These are phyloP conservation scores for Phytophthora pistaciae DNA, from an alignment of 352 stramenopile species.

Conservation along the genomic window DNA sequence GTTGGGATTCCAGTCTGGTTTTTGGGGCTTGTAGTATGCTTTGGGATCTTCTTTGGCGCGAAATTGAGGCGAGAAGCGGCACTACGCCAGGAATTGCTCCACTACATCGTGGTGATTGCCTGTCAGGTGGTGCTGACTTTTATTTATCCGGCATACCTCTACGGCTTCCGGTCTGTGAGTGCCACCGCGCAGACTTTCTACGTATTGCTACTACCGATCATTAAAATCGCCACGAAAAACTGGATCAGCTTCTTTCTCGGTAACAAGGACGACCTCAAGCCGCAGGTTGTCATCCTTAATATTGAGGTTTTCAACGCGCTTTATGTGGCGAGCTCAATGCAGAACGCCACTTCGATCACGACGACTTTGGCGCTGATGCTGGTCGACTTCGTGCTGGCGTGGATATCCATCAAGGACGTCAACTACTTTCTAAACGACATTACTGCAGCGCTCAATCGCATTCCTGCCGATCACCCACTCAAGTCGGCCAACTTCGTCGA, in stretches of 20 bases:
- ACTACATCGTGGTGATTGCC: slow-evolving; percentile 42
- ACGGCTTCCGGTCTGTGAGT: slow-evolving; percentile 39
- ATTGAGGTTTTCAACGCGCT: slow-evolving; percentile 66
- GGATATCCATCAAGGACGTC: slow-evolving; percentile 42
- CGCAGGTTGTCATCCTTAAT: slow-evolving; percentile 62
- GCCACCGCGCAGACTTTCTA: slow-evolving; percentile 34
- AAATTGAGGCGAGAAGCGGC: slow-evolving; percentile 27
- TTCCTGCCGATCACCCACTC: slow-evolving; percentile 16
- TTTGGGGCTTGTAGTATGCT: slow-evolving; percentile 29
- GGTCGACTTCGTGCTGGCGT: slow-evolving; percentile 46
- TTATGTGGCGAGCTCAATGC: slow-evolving; percentile 56
- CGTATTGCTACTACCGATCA: slow-evolving; percentile 40
- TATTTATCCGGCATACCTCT: slow-evolving; percentile 66
- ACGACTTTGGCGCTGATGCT: slow-evolving; percentile 40
- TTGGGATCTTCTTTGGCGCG: slow-evolving; percentile 31
- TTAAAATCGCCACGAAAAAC: slow-evolving; percentile 54
- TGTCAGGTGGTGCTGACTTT: slow-evolving; percentile 49
- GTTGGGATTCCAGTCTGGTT: slow-evolving; percentile 39
- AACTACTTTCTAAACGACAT: slow-evolving; percentile 23
- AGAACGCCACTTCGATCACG: slow-evolving; percentile 40
- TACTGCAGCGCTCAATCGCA: slow-evolving; percentile 10
- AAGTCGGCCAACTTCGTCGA: slow-evolving; percentile 28
- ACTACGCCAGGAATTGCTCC: slow-evolving; percentile 23
- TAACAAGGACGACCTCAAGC: slow-evolving; percentile 41
- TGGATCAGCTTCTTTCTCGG: slow-evolving; percentile 40